These are phyloP conservation scores for Phlebopus sp. DNA, from an alignment of 1,284 basidiomycete genomes.

Conservation along the genomic window DNA sequence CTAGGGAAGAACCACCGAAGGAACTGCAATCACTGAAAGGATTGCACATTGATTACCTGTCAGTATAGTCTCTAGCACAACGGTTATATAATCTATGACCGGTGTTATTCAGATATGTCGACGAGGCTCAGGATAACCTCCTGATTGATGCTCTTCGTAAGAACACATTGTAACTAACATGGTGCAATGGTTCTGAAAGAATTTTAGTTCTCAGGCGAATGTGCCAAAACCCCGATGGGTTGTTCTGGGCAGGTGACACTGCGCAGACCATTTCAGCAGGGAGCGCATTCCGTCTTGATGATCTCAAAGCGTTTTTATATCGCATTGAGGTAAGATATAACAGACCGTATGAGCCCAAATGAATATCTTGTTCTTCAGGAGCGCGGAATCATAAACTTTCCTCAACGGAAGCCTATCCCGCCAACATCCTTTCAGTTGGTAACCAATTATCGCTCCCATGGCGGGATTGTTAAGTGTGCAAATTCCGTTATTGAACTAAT, in stretches of 20 bases:
- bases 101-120: slow-evolving; percentile 53
- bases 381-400: slow-evolving; percentile 14
- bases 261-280: slow-evolving; percentile 76
- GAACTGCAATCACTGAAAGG: too few species aligned
- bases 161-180: slow-evolving; percentile 12
- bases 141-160: slow-evolving; percentile 62
- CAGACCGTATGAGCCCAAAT: neutral
- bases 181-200: slow-evolving; percentile 1
- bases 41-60: too few species aligned
- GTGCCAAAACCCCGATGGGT: slow-evolving; percentile 61
- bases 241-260: slow-evolving; percentile 80
- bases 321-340: slow-evolving; percentile 49
- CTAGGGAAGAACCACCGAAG: too few species aligned
- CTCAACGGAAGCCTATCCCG: slow-evolving; percentile 17
- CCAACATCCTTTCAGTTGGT: slow-evolving; percentile 59
- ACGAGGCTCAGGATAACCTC: slow-evolving; percentile 72
- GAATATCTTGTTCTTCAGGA: slow-evolving; percentile 10
- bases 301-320: slow-evolving; percentile 65
- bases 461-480: slow-evolving; percentile 68
- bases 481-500: slow-evolving; percentile 64
- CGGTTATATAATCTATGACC: too few species aligned
- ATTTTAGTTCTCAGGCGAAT: slow-evolving; percentile 56
- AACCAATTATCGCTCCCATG: slow-evolving; percentile 70
- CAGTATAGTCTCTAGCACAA: too few species aligned
- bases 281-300: slow-evolving; percentile 69